Evolutionary conservation across 768 basidiomycete species (phyloP).

Genomic region (Dioszegia crocea): DNA sequence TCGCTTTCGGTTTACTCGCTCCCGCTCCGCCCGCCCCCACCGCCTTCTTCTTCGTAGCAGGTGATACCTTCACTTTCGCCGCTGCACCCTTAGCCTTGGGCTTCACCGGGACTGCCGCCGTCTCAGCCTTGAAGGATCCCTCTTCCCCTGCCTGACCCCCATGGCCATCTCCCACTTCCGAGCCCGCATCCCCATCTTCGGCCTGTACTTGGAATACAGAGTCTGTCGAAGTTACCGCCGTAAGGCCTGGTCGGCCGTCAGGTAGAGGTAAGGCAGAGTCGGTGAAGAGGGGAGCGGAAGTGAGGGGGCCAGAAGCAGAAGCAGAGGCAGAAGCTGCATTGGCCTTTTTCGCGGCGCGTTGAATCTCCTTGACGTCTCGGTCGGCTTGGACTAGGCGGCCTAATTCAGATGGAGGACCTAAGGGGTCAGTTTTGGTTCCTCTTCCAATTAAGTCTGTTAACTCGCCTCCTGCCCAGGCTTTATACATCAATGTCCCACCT

Average conservation of each 20-base stretch:
- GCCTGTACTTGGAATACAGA: neutral
- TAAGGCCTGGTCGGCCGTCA: conserved; percentile 12
- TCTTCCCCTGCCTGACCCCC: conserved; percentile 21
- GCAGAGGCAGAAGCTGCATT: conserved; percentile 18
- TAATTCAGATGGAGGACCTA: conserved; percentile 37
- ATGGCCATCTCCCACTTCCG: conserved; percentile 24
- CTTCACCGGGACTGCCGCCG: neutral
- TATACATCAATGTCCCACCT: conserved; percentile 33
- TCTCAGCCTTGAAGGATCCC: too few relatives aligned
- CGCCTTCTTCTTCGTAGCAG: neutral
- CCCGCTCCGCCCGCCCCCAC: neutral
- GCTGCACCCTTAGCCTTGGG: neutral
- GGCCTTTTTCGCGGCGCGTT: conserved; percentile 16
- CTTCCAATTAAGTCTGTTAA: too few relatives aligned
- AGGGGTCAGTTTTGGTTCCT: conserved; percentile 4
- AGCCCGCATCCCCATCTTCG: conserved; percentile 16
- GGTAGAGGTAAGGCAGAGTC: conserved; percentile 7
- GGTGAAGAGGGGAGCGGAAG: neutral
- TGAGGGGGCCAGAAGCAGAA: conserved; percentile 1
- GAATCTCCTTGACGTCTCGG: conserved; percentile 31
- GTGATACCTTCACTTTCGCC: neutral
- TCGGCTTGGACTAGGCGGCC: conserved; percentile 32
- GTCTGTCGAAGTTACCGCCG: neutral
- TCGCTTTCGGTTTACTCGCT: conserved; percentile 11
- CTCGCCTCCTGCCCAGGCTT: conserved; percentile 34